Evolutionary conservation across 495 filamentous ascomycete genomes (phyloP).

Genomic region (Rhypophila decipiens): DNA sequence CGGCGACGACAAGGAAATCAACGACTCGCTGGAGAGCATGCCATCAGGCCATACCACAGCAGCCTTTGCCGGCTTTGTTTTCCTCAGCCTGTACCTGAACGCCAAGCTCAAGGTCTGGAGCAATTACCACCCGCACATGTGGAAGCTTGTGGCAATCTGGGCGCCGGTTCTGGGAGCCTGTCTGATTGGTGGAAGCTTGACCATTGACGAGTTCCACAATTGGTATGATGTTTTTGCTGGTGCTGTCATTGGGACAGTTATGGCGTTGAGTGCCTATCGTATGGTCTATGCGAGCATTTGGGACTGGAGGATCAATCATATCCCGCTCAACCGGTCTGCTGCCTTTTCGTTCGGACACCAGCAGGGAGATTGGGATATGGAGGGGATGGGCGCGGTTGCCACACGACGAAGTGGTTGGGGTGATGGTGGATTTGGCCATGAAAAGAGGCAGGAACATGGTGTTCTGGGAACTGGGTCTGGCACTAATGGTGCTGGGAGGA

Average conservation of each 20-base stretch:
- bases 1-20: constrained; percentile 34
- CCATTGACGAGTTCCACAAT: constrained; percentile 57
- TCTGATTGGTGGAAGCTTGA: constrained; percentile 52
- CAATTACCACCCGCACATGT: constrained; percentile 56
- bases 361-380: constrained; percentile 14
- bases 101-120: constrained; percentile 58
- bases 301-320: constrained; percentile 53
- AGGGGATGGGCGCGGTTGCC: constrained; percentile 35
- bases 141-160: constrained; percentile 54
- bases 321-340: constrained; percentile 37
- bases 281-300: constrained; percentile 53
- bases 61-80: constrained; percentile 53
- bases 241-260: constrained; percentile 48
- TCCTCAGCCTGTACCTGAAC: constrained; percentile 56
- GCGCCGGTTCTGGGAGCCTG: constrained; percentile 52
- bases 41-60: constrained; percentile 55
- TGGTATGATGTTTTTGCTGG: constrained; percentile 56
- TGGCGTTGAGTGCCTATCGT: constrained; percentile 52
- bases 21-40: constrained; percentile 51
- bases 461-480: not conserved
- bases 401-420: constrained; percentile 46
- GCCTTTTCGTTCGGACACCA: constrained; percentile 23
- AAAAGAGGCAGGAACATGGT: constrained; percentile 7
- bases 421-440: constrained; percentile 6
- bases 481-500: not conserved